These are phyloP conservation scores for Mycena epipterygia DNA, from an alignment of 768 basidiomycete genomes.

Conservation along the genomic window DNA sequence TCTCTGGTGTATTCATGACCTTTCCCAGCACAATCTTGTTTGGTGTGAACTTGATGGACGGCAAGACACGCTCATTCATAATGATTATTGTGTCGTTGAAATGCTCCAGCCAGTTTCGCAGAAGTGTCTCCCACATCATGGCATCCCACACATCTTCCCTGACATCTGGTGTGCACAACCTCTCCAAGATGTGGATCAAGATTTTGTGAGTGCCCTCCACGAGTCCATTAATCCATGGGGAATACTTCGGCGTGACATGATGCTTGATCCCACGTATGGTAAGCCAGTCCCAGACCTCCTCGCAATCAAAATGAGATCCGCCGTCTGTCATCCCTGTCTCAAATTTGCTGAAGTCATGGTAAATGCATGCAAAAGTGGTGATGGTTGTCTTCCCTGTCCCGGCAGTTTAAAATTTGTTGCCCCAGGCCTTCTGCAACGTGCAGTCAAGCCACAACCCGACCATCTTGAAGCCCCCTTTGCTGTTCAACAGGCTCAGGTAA, in stretches of 20 bases:
- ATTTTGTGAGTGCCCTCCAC: constrained; percentile 41
- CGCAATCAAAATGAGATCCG: background rate
- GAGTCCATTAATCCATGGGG: constrained; percentile 44
- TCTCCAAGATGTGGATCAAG: constrained; percentile 33
- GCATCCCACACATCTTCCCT: constrained; percentile 25
- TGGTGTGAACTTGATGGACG: constrained; percentile 13
- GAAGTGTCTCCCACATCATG: constrained; percentile 28
- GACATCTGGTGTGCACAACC: constrained; percentile 36
- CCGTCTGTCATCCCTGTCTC: background rate
- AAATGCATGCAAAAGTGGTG: background rate
- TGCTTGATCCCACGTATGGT: constrained; percentile 18
- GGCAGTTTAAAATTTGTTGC: constrained; percentile 24
- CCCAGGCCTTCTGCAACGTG: constrained; percentile 36
- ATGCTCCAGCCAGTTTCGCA: constrained; percentile 38
- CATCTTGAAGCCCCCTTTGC: constrained; percentile 37
- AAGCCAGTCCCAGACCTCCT: background rate
- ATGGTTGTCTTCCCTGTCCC: background rate
- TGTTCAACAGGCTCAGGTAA: constrained; percentile 41
- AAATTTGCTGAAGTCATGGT: background rate
- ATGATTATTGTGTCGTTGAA: background rate
- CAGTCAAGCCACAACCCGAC: constrained; percentile 34
- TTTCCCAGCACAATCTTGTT: constrained; percentile 49
- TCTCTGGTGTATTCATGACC: constrained; percentile 43
- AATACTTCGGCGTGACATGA: constrained; percentile 33
- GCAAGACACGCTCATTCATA: constrained; percentile 43